A percentile compares a stretch with the other conserved stretches of the same genome.
phyloP scores from a whole-genome alignment of 768 basidiomycete genomes.

The Suillus sp. region DNA sequence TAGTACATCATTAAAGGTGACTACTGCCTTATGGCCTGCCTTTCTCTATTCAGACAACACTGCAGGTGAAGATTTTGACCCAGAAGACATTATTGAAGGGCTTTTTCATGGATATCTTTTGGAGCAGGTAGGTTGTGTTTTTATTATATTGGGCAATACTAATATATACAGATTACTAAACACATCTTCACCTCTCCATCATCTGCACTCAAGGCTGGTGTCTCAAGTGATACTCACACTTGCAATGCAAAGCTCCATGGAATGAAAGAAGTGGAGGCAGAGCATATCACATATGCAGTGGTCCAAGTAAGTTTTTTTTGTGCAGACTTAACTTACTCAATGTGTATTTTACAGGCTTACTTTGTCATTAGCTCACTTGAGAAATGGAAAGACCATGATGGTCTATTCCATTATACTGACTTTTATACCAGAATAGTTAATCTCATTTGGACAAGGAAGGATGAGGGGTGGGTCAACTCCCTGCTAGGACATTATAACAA shows the following conservation, averaged over 20 bases:
- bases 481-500: background rate
- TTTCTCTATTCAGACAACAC: constrained; percentile 9
- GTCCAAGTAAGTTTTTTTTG: background rate
- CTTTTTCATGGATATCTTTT: constrained; percentile 7
- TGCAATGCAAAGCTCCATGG: constrained; percentile 9
- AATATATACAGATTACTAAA: constrained; percentile 7
- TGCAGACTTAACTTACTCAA: background rate
- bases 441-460: background rate
- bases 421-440: background rate
- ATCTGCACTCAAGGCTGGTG: background rate
- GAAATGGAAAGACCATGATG: background rate
- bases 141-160: background rate
- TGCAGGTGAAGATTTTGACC: constrained; percentile 7
- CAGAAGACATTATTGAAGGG: background rate
- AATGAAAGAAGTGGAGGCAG: constrained; percentile 6
- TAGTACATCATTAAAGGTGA: background rate
- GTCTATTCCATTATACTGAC: background rate
- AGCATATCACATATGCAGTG: constrained; percentile 10
- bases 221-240: background rate
- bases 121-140: background rate
- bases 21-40: constrained; percentile 4
- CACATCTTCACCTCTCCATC: background rate
- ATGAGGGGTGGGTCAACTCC: background rate
- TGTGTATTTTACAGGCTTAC: background rate
- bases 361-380: background rate